Evolutionary conservation across 73 alveolate genomes (phyloP), one percentile per base, ranked within the genome.

Genomic region (Paramecium sonneborni): DNA sequence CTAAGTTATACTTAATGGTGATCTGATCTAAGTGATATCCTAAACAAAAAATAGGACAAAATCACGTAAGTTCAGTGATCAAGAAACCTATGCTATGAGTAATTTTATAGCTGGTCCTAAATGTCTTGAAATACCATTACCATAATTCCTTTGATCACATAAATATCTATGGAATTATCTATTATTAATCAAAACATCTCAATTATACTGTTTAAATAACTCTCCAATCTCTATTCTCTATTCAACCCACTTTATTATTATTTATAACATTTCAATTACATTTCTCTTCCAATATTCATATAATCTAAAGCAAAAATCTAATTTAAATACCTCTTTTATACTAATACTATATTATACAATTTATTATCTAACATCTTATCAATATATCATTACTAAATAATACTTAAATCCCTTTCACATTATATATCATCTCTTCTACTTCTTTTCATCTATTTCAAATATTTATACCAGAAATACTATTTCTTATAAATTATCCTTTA

Each of bases 61-160:
- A 79, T 79, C 90, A 23, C 21, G 90, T 18, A 79, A 79, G 55
- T 43, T 79, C 46, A 79, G 90, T 43, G 90, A 79, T n/a, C 86
- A 72, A 72, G 74, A 39, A 46, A 79, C 90, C 41, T 79, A 79
- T 79, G 90, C 90, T 2, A 79, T 79, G 90, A 79, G 90, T 43
- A 44, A 39, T 14, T 79, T 79, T 46, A 79, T 24, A 20, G 72
- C 74, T 24, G 90, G 90, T 24, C 90, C 90, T 9, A 79, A 79
- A 44, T 30, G 90, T 62, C 30, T 46, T 52, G 90, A 79, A 44
- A 79, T 79, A 12, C 90, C 90, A 41, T 32, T 21, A 10, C 90
- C 90, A 12, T 18, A 23, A 26, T 79, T 79, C 90, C 84, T 62
- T 62, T 62, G 84, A 62, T 62, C 84, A 62, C 24, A 62, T 62